Evolutionary conservation across 2,329 filamentous ascomycete species (phyloP), one percentile per base, ranked within the genome.

Genomic region (Dactylellina leptospora): DNA sequence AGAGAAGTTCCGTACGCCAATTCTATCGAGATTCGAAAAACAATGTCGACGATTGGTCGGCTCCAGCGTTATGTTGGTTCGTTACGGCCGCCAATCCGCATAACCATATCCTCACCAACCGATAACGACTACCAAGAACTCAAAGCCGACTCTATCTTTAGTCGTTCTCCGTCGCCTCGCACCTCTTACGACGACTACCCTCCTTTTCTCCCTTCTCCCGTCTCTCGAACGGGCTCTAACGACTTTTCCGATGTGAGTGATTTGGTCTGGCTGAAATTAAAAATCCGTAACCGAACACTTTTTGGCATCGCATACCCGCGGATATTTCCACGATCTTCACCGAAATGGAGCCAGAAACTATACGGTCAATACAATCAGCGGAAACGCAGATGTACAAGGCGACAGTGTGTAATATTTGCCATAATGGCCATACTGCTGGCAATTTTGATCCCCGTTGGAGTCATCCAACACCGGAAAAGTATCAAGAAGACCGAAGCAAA

Each of bases 81-180:
- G 30, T 58, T 71, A 47, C 50, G 66, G 9, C 58, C 66, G 13
- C 66, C 66, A 53, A 63, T 71, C 20, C 66, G 45, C 51, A 63
- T 71, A 28, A 63, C 66, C 22, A 53, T 71, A 22, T 62, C 66
- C 5, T 54, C 54, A 4, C 40, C 66, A 9, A 53, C 48, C 44
- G 66, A 63, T 25, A 71, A 71, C 28, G 66, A 71, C 42, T 71
- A 71, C 45, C 66, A 71, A 48, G 66, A 71, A 55, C 58, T 71
- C 6, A 71, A 71, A 25, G 18, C 44, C 42, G 66, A 63, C n/a
- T 63, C 66, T 11, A 23, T 53, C 33, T 23, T 58, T 22, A 71
- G 66, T 42, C 27, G 66, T 13, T 55, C 60, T 4, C 48, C 50
- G 5, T 71, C 66, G 42, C 66, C 58, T 33, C 58, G 58, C 45